phyloP scores from a whole-genome alignment of 768 basidiomycete genomes.

The Rhodosporidiobolus odoratus region DNA sequence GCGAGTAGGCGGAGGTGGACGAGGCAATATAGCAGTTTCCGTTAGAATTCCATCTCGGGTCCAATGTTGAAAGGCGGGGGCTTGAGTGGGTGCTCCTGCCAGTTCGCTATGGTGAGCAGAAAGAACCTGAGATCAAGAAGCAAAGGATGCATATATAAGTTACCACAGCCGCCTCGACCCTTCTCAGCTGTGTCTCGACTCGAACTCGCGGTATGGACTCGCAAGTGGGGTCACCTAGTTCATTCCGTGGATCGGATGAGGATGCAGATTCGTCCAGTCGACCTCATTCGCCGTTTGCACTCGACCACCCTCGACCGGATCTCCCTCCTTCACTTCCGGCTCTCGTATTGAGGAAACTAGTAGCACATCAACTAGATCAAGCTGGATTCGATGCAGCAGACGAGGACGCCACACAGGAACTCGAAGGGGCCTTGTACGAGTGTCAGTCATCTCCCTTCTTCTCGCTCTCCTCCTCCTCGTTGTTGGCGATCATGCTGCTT shows the following conservation, averaged over 20 bases:
- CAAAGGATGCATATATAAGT: too few relatives aligned
- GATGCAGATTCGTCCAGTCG: neutral
- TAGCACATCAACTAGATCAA: neutral
- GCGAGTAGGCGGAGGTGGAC: neutral
- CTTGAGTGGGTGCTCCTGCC: too few relatives aligned
- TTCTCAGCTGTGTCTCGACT: neutral
- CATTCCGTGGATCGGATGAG: too few relatives aligned
- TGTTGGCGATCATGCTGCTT: neutral
- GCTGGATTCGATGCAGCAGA: slow-evolving; percentile 19
- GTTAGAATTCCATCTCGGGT: too few relatives aligned
- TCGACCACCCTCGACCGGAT: neutral
- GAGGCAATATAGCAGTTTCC: neutral
- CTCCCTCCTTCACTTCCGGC: slow-evolving; percentile 20
- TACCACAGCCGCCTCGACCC: too few relatives aligned
- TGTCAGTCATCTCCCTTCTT: slow-evolving; percentile 8
- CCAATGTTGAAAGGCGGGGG: too few relatives aligned
- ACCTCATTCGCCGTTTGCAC: neutral
- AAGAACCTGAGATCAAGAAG: too few relatives aligned
- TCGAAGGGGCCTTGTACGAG: slow-evolving; percentile 18
- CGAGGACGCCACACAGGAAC: slow-evolving; percentile 13
- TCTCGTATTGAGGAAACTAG: slow-evolving; percentile 1
- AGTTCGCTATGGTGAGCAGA: too few relatives aligned
- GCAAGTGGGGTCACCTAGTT: neutral
- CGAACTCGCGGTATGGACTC: slow-evolving; percentile 4
- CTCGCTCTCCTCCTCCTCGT: too few relatives aligned